Percentiles rank a stretch among this genome's conserved stretches.
phyloP scores from a whole-genome alignment of 495 filamentous ascomycete species.

The Entonaema liquescens region DNA sequence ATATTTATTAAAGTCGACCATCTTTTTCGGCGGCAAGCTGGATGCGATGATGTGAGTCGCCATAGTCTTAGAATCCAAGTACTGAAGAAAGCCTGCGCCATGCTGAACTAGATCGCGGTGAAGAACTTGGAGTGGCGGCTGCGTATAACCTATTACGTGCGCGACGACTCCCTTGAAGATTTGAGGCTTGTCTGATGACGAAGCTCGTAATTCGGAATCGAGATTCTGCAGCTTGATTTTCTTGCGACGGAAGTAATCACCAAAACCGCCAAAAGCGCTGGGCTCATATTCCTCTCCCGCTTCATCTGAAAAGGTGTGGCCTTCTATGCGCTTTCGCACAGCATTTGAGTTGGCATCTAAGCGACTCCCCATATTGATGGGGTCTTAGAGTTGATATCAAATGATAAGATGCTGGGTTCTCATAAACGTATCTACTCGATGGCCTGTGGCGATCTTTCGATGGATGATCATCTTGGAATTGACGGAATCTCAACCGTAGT shows the following conservation, averaged over 20 bases:
- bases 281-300: slow-evolving; percentile 89
- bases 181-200: slow-evolving; percentile 71
- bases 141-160: slow-evolving; percentile 92
- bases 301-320: slow-evolving; percentile 68
- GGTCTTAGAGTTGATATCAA: neutral
- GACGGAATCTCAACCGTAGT: neutral
- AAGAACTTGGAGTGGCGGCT: slow-evolving; percentile 86
- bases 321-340: slow-evolving; percentile 85
- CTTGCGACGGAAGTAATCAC: slow-evolving; percentile 91
- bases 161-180: slow-evolving; percentile 92
- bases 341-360: slow-evolving; percentile 78
- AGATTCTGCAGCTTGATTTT: slow-evolving; percentile 96
- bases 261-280: slow-evolving; percentile 86
- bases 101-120: slow-evolving; percentile 86
- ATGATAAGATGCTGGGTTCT: slow-evolving; percentile 6
- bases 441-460: slow-evolving; percentile 36
- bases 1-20: slow-evolving; percentile 82
- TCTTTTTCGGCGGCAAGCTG: slow-evolving; percentile 89
- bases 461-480: slow-evolving; percentile 36
- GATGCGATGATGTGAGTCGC: slow-evolving; percentile 96
- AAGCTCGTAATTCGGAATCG: slow-evolving; percentile 77
- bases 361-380: slow-evolving; percentile 77
- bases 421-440: slow-evolving; percentile 24
- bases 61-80: slow-evolving; percentile 90
- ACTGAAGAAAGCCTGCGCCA: slow-evolving; percentile 93